These are phyloP conservation scores for Rhodotorula sp. DNA, from an alignment of 1,284 basidiomycete genomes.

Conservation along the genomic window DNA sequence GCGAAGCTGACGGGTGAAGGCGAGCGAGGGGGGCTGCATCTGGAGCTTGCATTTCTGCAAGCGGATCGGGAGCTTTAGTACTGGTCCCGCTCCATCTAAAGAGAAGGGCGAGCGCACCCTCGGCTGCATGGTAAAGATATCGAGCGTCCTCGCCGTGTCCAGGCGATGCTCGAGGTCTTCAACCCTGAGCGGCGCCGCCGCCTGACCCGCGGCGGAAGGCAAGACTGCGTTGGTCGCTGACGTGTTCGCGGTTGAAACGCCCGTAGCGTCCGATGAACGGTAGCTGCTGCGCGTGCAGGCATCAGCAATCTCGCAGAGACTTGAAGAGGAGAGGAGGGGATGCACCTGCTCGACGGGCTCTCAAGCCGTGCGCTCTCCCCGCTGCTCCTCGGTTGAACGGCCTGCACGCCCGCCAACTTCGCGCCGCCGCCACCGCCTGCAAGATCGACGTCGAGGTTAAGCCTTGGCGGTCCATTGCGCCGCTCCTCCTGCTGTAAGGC, in stretches of 20 bases:
- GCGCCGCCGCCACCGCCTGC: no score
- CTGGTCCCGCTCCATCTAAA: background rate
- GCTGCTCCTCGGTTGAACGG: background rate
- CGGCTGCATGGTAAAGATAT: conserved; percentile 94
- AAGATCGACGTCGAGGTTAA: conserved; percentile 10
- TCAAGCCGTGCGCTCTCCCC: conserved; percentile 7
- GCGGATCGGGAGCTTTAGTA: no score
- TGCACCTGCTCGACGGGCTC: conserved; percentile 29
- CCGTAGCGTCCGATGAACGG: conserved; percentile 34
- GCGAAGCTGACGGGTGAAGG: conserved; percentile 78
- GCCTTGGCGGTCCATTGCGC: conserved; percentile 8
- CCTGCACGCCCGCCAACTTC: background rate
- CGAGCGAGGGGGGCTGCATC: conserved; percentile 76
- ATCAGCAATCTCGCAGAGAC: background rate
- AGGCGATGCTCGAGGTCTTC: conserved; percentile 77
- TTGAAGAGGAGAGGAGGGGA: background rate
- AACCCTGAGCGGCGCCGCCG: conserved; percentile 9
- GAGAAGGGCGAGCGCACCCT: conserved; percentile 65
- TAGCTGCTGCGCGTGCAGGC: background rate
- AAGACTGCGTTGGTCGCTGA: conserved; percentile 3
- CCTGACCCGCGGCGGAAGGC: background rate
- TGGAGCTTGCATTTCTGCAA: conserved; percentile 82
- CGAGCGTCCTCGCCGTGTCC: conserved; percentile 75
- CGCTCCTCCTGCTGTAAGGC: no score
- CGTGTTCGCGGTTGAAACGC: conserved; percentile 34